Evolutionary conservation across 2,329 filamentous ascomycete genomes (phyloP).

Genomic region (Xylaria sp.): DNA sequence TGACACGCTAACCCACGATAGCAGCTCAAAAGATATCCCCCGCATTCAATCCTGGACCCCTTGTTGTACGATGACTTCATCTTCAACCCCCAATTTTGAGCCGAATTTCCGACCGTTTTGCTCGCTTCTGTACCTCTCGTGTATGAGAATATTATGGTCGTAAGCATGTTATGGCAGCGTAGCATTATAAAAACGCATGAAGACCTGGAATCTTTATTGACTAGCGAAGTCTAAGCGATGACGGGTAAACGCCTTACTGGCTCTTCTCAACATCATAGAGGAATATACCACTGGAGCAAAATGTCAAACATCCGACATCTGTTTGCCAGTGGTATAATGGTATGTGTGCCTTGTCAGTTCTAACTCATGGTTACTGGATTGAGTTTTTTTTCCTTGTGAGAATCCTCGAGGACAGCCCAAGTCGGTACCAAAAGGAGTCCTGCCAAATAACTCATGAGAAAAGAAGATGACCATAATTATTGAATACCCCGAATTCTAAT

Average conservation of each 20-base stretch:
- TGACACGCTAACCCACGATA: slow-evolving; percentile 23
- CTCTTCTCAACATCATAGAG: too few species aligned
- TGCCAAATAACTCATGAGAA: not conserved
- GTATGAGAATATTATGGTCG: not conserved
- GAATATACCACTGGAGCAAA: too few species aligned
- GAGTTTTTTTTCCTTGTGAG: not conserved
- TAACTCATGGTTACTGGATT: not conserved
- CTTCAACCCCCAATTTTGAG: not conserved
- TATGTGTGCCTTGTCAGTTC: too few species aligned
- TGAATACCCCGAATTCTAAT: not conserved
- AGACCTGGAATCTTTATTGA: not conserved
- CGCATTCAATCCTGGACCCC: slow-evolving; percentile 7
- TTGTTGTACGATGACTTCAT: not conserved
- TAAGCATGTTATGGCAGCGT: not conserved
- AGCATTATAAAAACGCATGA: not conserved
- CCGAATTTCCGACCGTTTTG: not conserved
- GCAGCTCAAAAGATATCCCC: slow-evolving; percentile 8
- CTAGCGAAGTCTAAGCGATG: not conserved
- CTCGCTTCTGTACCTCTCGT: not conserved
- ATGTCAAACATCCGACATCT: too few species aligned
- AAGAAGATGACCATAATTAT: not conserved
- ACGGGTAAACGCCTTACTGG: too few species aligned
- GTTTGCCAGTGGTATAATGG: too few species aligned
- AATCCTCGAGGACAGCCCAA: not conserved
- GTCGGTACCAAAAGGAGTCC: not conserved